Base-by-base conservation (phyloP, 805 yeast species). In the Candida saitoana region DNA sequence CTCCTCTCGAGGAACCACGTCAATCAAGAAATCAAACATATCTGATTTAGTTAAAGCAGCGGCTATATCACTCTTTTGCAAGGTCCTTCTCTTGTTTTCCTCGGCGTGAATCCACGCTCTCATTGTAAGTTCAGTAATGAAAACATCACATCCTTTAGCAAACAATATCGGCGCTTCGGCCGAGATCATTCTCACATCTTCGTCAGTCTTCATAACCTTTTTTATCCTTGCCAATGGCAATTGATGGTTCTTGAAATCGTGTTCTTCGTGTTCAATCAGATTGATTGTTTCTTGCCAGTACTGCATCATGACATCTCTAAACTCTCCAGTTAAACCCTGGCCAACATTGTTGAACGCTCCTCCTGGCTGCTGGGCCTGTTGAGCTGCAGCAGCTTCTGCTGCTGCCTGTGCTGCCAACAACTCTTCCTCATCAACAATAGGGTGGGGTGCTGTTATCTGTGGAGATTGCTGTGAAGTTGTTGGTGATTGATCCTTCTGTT, bases 71-170 rank as follows among this genome's bases (percentile, higher is more conserved):
- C 88, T 80, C 56, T 89, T 86, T 61, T 93, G 99, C 45, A 93
- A 68, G 4, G 99, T 93, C 46, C 99, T 69, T 50, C 99, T 77
- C 59, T 93, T 93, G 67, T 87, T 87, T 56, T 88, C 96, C 62
- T 93, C 98, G 2, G 98, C 96, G 55, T 90, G 96, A 47, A 93
- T 88, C 99, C 99, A 93, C 5, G 99, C 97, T 44, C 99, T 74
- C 96, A 93, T 90, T 11, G 99, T 90, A 42, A 93, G 70, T 61
- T 93, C 99, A 1, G 99, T 90, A 52, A 93, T 91, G 64, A 93
- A 93, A 27, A 93, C 82, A 60, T 93, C 99, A 65, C 99, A 93
- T 1, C 98, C 98, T 62, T 93, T 93, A 36, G 99, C 98, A 68
- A 93, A 93, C 46, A 93, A 65, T 25, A 93, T 89, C 2, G 99